phyloP scores from a whole-genome alignment of 257 asterid species.

The Plectranthus barbatus region DNA sequence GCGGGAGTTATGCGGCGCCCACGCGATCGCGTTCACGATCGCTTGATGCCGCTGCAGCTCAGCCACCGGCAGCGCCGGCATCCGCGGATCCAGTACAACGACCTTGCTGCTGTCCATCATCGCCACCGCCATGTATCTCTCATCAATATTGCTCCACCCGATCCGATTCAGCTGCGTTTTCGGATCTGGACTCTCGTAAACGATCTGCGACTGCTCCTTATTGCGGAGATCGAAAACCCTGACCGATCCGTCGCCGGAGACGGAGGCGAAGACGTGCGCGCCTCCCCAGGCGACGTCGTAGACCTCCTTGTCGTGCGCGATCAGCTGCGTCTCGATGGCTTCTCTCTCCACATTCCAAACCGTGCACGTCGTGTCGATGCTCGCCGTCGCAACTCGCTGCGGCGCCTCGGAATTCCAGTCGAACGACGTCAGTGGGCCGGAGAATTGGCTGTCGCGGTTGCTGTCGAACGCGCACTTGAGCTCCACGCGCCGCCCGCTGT shows the following conservation, averaged over 20 bases:
- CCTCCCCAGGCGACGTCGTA: constrained; percentile 92
- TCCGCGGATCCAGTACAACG: constrained; percentile 64
- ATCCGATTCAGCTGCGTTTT: constrained; percentile 65
- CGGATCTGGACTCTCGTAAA: constrained; percentile 75
- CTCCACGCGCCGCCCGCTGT: constrained; percentile 42
- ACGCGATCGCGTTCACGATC: constrained; percentile 72
- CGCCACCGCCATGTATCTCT: constrained; percentile 76
- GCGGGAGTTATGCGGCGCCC: constrained; percentile 85
- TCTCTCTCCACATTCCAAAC: constrained; percentile 83
- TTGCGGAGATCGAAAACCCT: constrained; percentile 78
- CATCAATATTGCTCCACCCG: constrained; percentile 81
- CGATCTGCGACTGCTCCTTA: constrained; percentile 76
- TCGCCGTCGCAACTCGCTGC: constrained; percentile 65
- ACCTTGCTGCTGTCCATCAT: constrained; percentile 78
- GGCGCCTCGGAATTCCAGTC: constrained; percentile 92
- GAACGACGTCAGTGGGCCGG: constrained; percentile 72
- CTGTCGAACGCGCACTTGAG: constrained; percentile 42
- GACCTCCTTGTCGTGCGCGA: constrained; percentile 92
- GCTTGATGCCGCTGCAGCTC: constrained; percentile 86
- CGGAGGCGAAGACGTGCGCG: constrained; percentile 82
- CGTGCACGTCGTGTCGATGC: constrained; percentile 77
- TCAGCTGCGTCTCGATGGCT: constrained; percentile 70
- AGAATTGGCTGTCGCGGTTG: constrained; percentile 58
- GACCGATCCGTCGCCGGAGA: constrained; percentile 80
- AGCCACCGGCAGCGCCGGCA: constrained; percentile 62